These are phyloP conservation scores for Suillus occidentalis DNA, from an alignment of 768 basidiomycete genomes.

Conservation along the genomic window DNA sequence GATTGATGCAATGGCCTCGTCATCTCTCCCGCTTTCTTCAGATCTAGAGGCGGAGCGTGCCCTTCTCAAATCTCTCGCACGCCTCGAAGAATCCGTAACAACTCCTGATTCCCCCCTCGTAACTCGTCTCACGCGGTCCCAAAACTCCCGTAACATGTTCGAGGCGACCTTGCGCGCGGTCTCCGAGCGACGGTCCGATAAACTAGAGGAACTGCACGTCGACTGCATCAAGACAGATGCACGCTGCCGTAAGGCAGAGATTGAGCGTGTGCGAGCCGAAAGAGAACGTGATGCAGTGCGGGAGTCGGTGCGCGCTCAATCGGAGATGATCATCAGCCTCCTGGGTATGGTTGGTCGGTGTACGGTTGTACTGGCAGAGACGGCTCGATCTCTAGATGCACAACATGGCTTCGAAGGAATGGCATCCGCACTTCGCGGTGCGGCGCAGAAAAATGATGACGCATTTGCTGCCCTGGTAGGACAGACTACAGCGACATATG, in stretches of 20 bases:
- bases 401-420: conserved; percentile 42
- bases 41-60: conserved; percentile 74
- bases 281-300: conserved; percentile 64
- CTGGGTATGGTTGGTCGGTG: conserved; percentile 80
- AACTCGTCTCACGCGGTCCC: conserved; percentile 61
- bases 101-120: conserved; percentile 59
- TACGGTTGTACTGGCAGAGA: conserved; percentile 69
- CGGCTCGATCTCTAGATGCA: conserved; percentile 42
- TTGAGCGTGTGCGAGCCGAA: conserved; percentile 68
- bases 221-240: conserved; percentile 76
- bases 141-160: conserved; percentile 78
- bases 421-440: conserved; percentile 47
- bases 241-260: conserved; percentile 60
- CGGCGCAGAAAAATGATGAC: conserved; percentile 70
- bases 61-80: conserved; percentile 64
- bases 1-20: conserved; percentile 44
- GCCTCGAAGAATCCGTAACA: conserved; percentile 68
- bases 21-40: conserved; percentile 40
- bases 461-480: conserved; percentile 68
- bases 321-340: conserved; percentile 65
- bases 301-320: conserved; percentile 63
- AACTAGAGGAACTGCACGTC: conserved; percentile 66
- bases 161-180: conserved; percentile 85
- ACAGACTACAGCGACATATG: conserved; percentile 62
- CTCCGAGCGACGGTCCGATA: conserved; percentile 76